Percentiles rank a stretch among this genome's conserved stretches.
Evolutionary conservation across 768 basidiomycete species (phyloP).

Genomic region (Podaxis rugospora): DNA sequence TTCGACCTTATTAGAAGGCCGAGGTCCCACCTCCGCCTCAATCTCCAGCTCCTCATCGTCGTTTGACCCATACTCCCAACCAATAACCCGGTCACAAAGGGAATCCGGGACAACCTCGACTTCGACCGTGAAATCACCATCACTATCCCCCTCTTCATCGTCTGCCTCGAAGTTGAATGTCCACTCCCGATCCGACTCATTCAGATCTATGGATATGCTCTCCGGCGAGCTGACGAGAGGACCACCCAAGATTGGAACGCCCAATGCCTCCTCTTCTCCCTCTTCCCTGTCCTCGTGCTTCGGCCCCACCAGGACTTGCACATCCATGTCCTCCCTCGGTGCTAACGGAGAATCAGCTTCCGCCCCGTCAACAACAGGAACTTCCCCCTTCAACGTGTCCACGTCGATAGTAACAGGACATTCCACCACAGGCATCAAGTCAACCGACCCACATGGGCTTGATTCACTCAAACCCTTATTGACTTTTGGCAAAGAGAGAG

Average conservation of each 20-base stretch:
- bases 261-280: constrained; percentile 14
- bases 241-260: constrained; percentile 1
- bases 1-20: background rate
- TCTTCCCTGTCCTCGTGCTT: background rate
- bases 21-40: background rate
- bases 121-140: background rate
- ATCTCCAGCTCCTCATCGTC: background rate
- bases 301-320: background rate
- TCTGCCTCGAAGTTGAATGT: background rate
- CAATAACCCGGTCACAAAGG: background rate
- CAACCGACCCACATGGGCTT: background rate
- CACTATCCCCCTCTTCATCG: background rate
- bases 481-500: constrained; percentile 1
- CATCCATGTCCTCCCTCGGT: background rate
- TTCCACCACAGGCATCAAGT: background rate
- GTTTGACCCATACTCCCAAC: background rate
- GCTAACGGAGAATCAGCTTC: background rate
- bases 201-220: background rate
- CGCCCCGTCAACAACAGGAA: background rate
- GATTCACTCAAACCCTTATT: background rate
- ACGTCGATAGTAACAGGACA: background rate
- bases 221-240: constrained; percentile 10
- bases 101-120: background rate
- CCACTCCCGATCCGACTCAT: background rate
- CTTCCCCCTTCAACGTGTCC: background rate